Conservation (phyloP, 1,284 basidiomycete species). For the Earliella scabrosa region DNA sequence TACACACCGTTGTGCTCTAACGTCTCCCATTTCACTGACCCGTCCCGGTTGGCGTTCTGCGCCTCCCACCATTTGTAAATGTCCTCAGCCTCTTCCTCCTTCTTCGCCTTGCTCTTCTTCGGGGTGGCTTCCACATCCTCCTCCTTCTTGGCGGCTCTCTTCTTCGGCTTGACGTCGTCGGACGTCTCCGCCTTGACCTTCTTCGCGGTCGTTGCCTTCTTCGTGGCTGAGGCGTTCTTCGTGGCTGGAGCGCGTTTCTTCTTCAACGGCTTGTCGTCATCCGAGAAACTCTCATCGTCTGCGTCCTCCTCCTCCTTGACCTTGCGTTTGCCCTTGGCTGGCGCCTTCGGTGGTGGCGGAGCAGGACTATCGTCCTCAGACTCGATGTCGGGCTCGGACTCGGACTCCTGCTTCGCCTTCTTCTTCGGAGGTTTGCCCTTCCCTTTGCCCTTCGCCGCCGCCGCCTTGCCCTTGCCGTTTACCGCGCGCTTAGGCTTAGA, state of each 20-base stretch:
- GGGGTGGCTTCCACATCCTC: constrained; percentile 39
- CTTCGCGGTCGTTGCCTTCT: constrained; percentile 37
- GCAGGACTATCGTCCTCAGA: constrained; percentile 50
- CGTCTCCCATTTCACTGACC: constrained; percentile 88
- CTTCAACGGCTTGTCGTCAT: constrained; percentile 49
- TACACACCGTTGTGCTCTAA: constrained; percentile 94
- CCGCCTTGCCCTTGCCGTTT: constrained; percentile 31
- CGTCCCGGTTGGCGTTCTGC: constrained; percentile 71
- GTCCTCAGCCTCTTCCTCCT: constrained; percentile 69
- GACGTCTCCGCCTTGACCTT: constrained; percentile 47
- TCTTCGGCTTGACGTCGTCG: constrained; percentile 34
- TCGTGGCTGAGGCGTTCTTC: constrained; percentile 36
- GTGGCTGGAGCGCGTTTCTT: constrained; percentile 38
- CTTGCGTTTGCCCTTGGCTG: constrained; percentile 53
- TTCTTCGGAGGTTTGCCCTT: constrained; percentile 55
- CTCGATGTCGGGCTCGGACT: constrained; percentile 39
- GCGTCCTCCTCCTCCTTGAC: constrained; percentile 58
- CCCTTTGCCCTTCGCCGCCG: neutral
- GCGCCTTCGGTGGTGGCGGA: constrained; percentile 42
- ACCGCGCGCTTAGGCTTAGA: constrained; percentile 30
- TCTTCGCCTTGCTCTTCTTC: constrained; percentile 57
- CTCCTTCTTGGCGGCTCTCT: constrained; percentile 41
- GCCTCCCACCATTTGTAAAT: constrained; percentile 87
- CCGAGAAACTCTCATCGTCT: constrained; percentile 41
- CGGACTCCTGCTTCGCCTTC: constrained; percentile 67